Evolutionary conservation across 352 stramenopile species (phyloP), one percentile per base, ranked within the genome.

Genomic region (Phytophthora palmivora): DNA sequence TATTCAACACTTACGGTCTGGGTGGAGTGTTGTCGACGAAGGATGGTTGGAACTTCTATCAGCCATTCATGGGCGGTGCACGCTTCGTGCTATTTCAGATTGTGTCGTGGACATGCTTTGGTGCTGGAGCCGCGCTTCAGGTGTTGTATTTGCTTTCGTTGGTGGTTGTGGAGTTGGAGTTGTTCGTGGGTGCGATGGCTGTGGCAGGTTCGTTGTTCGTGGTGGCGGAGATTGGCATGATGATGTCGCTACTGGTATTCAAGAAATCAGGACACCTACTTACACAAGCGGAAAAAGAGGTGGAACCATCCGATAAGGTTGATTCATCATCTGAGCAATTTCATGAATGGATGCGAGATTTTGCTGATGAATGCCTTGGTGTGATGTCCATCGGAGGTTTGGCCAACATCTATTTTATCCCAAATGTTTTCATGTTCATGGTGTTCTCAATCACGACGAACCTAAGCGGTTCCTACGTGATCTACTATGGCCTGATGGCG

Each of bases 1-100:
- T 91, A 15, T 79, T 92, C 53, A 95, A 89, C 73, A 95, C 87
- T 43, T 95, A 95, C 60, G 85, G 85, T 5, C 72, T 95, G 18
- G 83, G 83, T 47, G 87, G 85, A 14, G 52, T 92, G 16, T 57
- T 95, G 12, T 84, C 78, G 14, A 85, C 81, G 10, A 89, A 92
- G 34, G 72, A 76, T n/a, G 82, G 80, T 0, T 95, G 87, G 87
- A 84, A 75, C 42, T 34, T 34, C 10, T 34, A 34, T 34, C 30
- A 34, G 30, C 10, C 30, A 2, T 34, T 34, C 6, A 34, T 34
- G 7, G 10, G 7, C 6, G 30, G 30, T 34, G 30, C 30, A 2
- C 30, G 30, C 3, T 34, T 34, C 30, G 30, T 34, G 30, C 7
- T 34, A 7, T 34, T 34, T 12, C 30, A 34, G 30, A 34, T 34